A percentile compares a stretch with the other conserved stretches of the same genome.
These are phyloP conservation scores for Plantago major DNA, from an alignment of 257 asterid species.

Conservation along the genomic window DNA sequence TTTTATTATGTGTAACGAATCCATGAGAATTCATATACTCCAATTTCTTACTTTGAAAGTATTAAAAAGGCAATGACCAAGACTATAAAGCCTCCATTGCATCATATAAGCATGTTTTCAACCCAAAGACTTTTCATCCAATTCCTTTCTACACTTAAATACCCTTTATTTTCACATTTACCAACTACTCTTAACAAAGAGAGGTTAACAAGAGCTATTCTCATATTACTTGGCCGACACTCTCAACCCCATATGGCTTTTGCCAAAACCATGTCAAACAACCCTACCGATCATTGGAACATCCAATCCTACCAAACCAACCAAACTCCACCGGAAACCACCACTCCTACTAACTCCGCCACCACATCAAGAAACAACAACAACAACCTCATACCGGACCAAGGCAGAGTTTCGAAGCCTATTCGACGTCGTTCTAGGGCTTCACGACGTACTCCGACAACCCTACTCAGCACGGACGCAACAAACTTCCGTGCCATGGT, in stretches of 20 bases:
- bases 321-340: not conserved
- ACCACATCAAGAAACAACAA: conserved; percentile 13
- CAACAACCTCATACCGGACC: conserved; percentile 26
- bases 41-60: too few species aligned
- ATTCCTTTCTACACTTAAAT: not conserved
- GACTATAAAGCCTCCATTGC: not conserved
- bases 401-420: conserved; percentile 40
- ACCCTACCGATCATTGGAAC: conserved; percentile 15
- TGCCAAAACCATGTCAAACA: conserved; percentile 15
- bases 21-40: too few species aligned
- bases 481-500: conserved; percentile 58
- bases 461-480: conserved; percentile 54
- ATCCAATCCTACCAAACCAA: conserved; percentile 20
- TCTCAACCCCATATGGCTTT: conserved; percentile 7
- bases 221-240: too few species aligned
- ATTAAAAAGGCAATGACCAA: not conserved
- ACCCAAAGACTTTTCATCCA: not conserved
- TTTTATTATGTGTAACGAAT: too few species aligned
- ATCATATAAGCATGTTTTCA: not conserved
- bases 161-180: conserved; percentile 4
- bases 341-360: conserved; percentile 19
- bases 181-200: conserved; percentile 3
- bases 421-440: conserved; percentile 42
- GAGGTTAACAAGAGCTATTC: not conserved
- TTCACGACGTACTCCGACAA: conserved; percentile 48